Percentiles rank a stretch among this genome's conserved stretches.
Conservation (phyloP, 1,284 basidiomycete genomes). For the Ganoderma leucocontextum region DNA sequence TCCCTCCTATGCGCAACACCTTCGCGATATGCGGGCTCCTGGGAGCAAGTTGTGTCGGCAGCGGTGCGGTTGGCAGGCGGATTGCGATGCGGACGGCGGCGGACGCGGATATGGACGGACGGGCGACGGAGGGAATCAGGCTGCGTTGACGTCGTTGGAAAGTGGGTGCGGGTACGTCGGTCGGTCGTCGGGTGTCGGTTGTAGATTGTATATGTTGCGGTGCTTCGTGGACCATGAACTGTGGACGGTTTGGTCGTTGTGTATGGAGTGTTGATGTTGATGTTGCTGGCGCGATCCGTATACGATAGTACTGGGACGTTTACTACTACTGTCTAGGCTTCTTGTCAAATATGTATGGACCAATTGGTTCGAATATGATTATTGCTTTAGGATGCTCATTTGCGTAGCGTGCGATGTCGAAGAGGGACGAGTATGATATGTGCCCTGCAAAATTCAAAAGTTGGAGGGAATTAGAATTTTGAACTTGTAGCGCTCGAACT, state of each 20-base stretch:
- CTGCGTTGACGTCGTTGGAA: background rate
- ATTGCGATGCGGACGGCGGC: slow-evolving; percentile 1
- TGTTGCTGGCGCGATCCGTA: background rate
- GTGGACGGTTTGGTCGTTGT: background rate
- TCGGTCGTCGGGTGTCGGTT: slow-evolving; percentile 5
- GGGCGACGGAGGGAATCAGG: background rate
- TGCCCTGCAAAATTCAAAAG: background rate
- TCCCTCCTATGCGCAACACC: slow-evolving; percentile 11
- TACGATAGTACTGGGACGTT: slow-evolving; percentile 1
- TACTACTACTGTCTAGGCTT: slow-evolving; percentile 12
- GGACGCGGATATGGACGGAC: background rate
- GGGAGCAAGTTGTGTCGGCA: slow-evolving; percentile 6
- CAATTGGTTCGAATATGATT: slow-evolving; percentile 13
- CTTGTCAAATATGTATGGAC: slow-evolving; percentile 11
- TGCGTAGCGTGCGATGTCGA: background rate
- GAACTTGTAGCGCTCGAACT: background rate
- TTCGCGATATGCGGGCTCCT: slow-evolving; percentile 17
- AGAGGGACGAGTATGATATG: background rate
- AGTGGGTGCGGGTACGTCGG: background rate
- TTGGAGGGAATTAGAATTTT: background rate
- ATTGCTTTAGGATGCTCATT: slow-evolving; percentile 11
- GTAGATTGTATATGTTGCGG: slow-evolving; percentile 2
- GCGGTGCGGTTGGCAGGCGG: slow-evolving; percentile 2
- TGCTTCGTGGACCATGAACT: background rate
- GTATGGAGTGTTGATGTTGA: too few species aligned